These are phyloP conservation scores for Saturnispora serradocipensis DNA, from an alignment of 805 yeast species.

Conservation along the genomic window DNA sequence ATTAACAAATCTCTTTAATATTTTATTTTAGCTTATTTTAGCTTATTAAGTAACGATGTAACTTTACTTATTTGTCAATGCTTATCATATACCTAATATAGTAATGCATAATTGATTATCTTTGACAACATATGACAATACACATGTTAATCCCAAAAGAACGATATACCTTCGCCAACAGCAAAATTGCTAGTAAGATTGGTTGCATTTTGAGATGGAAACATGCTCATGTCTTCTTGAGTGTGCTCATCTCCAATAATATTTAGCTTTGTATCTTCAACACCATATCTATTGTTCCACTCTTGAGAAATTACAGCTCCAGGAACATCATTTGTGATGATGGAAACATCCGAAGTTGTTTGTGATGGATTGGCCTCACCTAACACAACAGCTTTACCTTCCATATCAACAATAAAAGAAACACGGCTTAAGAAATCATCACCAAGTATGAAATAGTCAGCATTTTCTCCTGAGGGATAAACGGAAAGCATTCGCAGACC, in stretches of 20 bases:
- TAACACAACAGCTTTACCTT: conserved; percentile 33
- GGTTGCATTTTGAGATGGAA: background rate
- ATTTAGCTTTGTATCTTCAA: background rate
- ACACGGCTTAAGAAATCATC: conserved; percentile 44
- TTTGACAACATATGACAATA: too few relatives aligned
- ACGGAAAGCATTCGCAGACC: conserved; percentile 9
- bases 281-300: conserved; percentile 3
- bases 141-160: background rate
- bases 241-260: background rate
- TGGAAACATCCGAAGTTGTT: background rate
- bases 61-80: too few relatives aligned
- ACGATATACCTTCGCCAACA: background rate
- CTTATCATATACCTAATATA: too few relatives aligned
- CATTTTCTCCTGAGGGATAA: conserved; percentile 14
- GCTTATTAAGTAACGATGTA: too few relatives aligned
- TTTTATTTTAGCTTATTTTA: too few relatives aligned
- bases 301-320: background rate
- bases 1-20: too few relatives aligned
- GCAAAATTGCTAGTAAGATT: background rate
- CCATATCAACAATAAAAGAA: conserved; percentile 47
- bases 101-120: too few relatives aligned
- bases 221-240: background rate
- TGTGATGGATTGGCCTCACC: conserved; percentile 27
- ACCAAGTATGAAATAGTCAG: conserved; percentile 36
- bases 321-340: conserved; percentile 3